phyloP scores from a whole-genome alignment of 306 rosid genomes.

The Crataegus laevigata region DNA sequence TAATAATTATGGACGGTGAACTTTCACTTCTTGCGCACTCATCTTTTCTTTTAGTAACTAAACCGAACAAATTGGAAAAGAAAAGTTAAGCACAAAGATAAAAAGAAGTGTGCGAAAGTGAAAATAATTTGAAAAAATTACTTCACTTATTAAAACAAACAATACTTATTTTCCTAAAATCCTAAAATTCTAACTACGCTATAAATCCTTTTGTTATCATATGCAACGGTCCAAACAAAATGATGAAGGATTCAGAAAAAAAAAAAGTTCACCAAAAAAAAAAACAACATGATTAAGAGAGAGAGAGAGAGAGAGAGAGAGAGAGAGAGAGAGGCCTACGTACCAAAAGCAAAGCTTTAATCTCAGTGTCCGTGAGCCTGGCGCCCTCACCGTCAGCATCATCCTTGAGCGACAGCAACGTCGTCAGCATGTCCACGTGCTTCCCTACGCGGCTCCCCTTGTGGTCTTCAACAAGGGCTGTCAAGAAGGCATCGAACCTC shows the following conservation, averaged over 20 bases:
- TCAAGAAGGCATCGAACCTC: slow-evolving; percentile 54
- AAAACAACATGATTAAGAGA: too few species aligned
- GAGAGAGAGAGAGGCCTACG: background rate
- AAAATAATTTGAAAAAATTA: too few species aligned
- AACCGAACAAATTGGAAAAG: too few species aligned
- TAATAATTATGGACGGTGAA: too few species aligned
- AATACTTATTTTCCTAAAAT: too few species aligned
- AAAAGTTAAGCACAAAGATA: too few species aligned
- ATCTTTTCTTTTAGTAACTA: too few species aligned
- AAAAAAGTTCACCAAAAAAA: too few species aligned
- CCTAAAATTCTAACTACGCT: background rate
- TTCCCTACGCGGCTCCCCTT: slow-evolving; percentile 5
- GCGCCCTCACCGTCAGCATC: slow-evolving; percentile 28
- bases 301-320: background rate
- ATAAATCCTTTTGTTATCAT: background rate
- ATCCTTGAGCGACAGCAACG: slow-evolving; percentile 41
- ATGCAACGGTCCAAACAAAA: background rate
- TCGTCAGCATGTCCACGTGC: slow-evolving; percentile 45
- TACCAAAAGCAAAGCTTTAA: slow-evolving; percentile 71
- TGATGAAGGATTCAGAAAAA: background rate
- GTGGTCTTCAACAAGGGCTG: slow-evolving; percentile 48
- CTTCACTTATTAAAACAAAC: too few species aligned
- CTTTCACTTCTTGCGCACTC: too few species aligned
- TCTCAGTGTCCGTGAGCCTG: slow-evolving; percentile 47
- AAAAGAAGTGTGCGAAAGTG: too few species aligned